Base-by-base conservation (phyloP, 2,329 filamentous ascomycete genomes). In the Phaeoacremonium minimum region DNA sequence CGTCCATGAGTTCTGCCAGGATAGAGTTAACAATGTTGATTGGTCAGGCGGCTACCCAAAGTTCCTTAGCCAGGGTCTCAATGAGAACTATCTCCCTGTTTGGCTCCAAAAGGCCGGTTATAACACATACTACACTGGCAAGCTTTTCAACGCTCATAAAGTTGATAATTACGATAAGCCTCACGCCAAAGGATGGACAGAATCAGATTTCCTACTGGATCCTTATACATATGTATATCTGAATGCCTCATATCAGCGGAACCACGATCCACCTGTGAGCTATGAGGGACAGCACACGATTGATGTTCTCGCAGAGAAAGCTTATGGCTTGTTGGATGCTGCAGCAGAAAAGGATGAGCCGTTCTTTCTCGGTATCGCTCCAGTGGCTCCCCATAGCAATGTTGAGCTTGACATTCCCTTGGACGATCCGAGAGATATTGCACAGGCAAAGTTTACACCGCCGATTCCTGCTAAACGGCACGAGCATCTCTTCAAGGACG, bases 61-160 rank as follows among this genome's bases (percentile, higher is more conserved):
- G 47, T 83, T 87, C 38, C 60, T 86, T 12, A 61, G 63, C 4
- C 67, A 83, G 35, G 82, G 83, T 1, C 68, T 77, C 41, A 85
- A 87, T 40, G 70, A 80, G 2, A 72, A 81, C 22, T 86, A 83
- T 42, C 67, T 87, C 0, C 83, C 83, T 0, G 53, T 87, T 0
- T 87, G 83, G 82, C 58, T 88, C n/a, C 79, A 85, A 45, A 55
- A 73, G 4, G 75, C 73, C 0, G 82, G 81, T 0, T 87, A 87
- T 51, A 75, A 77, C 45, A 86, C 83, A 0, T 86, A 84, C 49
- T 87, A 87, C 47, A 77, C 75, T 0, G 84, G 80, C n/a, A 87
- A 88, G 51, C 63, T 86, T 5, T 82, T 83, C 60, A 87, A 87
- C 45, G 66, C 71, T 0, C 80, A 85, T 35, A 74, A 64, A 0